Evolutionary conservation across 768 basidiomycete genomes (phyloP).

Genomic region (Leccinum uliginosum): DNA sequence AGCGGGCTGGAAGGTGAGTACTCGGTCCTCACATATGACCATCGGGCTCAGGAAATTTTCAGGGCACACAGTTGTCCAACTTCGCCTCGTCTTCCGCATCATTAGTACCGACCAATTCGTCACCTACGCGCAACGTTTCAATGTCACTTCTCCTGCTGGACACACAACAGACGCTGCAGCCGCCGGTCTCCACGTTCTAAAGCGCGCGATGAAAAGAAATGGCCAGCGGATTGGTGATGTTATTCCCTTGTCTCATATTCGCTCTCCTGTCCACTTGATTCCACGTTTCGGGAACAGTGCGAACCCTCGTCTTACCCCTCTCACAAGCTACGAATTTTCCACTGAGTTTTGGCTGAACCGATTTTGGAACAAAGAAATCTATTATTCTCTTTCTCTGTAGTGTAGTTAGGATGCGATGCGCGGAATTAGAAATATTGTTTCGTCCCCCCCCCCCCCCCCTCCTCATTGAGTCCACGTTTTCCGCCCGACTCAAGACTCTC

Average conservation of each 20-base stretch:
- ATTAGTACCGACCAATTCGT: background rate
- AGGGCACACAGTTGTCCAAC: background rate
- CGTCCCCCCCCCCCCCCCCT: too few species aligned
- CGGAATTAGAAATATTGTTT: too few species aligned
- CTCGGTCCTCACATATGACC: background rate
- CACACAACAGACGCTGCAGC: background rate
- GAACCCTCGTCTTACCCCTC: background rate
- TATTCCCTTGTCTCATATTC: background rate
- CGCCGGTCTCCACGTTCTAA: background rate
- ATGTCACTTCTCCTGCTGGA: background rate
- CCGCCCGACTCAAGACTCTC: too few species aligned
- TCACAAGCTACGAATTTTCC: background rate
- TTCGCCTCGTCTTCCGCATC: background rate
- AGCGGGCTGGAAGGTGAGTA: background rate
- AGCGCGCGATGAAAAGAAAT: background rate
- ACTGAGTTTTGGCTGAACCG: background rate
- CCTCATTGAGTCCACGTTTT: too few species aligned
- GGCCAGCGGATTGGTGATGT: background rate
- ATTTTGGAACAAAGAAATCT: background rate
- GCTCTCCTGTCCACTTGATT: background rate
- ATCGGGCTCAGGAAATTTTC: background rate
- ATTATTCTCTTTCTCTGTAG: background rate
- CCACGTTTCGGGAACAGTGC: background rate
- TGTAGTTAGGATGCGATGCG: too few species aligned
- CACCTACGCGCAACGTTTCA: background rate